Evolutionary conservation across 257 asterid species (phyloP).

Genomic region (Solanum pennellii): DNA sequence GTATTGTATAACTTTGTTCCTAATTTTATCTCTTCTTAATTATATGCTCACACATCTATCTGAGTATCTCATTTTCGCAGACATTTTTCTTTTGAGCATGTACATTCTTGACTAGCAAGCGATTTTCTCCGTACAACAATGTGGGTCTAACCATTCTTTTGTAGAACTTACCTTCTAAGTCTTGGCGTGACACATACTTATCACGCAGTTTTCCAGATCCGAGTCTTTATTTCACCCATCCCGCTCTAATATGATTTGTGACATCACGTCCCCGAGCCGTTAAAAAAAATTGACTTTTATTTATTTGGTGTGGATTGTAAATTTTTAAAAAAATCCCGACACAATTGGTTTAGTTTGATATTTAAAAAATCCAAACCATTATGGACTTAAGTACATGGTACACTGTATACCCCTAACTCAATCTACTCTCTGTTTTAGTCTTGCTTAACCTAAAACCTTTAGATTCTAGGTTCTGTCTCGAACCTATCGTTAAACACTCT

Average conservation of each 20-base stretch:
- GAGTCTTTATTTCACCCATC: not conserved
- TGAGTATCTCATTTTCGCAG: not conserved
- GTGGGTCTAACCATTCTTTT: accelerated
- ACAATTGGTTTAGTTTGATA: not conserved
- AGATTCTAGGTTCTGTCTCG: not conserved
- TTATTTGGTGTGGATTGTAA: not conserved
- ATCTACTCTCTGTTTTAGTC: not conserved
- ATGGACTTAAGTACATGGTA: too few relatives aligned
- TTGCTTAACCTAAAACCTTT: not conserved
- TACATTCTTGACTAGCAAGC: not conserved
- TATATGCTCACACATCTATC: not conserved
- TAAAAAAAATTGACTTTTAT: too few relatives aligned
- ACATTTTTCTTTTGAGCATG: not conserved
- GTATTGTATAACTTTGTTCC: not conserved
- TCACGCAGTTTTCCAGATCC: not conserved
- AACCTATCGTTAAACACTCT: not conserved
- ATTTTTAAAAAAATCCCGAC: not conserved
- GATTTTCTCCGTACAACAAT: too few relatives aligned
- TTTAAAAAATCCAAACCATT: not conserved
- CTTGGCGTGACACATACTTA: too few relatives aligned
- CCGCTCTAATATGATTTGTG: not conserved
- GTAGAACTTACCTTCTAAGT: not conserved
- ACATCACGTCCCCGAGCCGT: not conserved
- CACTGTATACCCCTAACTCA: too few relatives aligned
- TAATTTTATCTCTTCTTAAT: not conserved